These are phyloP conservation scores for Eimeria zaria DNA, from an alignment of 169 alveolate genomes.

Conservation along the genomic window DNA sequence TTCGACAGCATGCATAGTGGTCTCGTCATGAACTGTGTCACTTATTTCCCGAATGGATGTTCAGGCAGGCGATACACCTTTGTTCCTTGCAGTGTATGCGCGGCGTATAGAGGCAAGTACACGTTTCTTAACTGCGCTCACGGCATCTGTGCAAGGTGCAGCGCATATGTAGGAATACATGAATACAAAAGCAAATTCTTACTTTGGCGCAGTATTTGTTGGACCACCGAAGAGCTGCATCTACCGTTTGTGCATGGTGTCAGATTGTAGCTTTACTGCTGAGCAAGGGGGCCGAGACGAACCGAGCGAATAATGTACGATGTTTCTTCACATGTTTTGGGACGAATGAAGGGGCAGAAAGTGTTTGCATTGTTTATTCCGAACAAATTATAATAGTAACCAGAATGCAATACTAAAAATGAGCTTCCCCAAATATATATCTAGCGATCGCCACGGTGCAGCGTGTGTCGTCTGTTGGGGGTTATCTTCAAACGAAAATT, in stretches of 20 bases:
- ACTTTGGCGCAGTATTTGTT: not conserved
- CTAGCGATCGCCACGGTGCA: not conserved
- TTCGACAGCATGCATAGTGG: not conserved
- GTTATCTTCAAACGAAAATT: not conserved
- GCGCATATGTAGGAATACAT: not conserved
- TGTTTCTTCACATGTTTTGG: not conserved
- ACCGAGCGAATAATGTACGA: slow-evolving; percentile 59
- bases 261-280: slow-evolving; percentile 52
- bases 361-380: not conserved
- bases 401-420: not conserved
- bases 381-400: not conserved
- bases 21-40: not conserved
- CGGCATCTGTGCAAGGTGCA: not conserved
- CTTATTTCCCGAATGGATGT: not conserved
- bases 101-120: slow-evolving; percentile 59
- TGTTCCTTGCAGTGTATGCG: slow-evolving; percentile 79
- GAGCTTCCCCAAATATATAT: not conserved
- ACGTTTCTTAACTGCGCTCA: not conserved
- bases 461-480: not conserved
- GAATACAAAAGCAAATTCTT: not conserved
- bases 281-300: slow-evolving; percentile 72
- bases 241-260: not conserved
- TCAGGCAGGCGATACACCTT: slow-evolving; percentile 85
- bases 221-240: not conserved
- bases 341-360: not conserved